Base-by-base conservation (phyloP, 345 rosid species). In the Rhizophora mangle region DNA sequence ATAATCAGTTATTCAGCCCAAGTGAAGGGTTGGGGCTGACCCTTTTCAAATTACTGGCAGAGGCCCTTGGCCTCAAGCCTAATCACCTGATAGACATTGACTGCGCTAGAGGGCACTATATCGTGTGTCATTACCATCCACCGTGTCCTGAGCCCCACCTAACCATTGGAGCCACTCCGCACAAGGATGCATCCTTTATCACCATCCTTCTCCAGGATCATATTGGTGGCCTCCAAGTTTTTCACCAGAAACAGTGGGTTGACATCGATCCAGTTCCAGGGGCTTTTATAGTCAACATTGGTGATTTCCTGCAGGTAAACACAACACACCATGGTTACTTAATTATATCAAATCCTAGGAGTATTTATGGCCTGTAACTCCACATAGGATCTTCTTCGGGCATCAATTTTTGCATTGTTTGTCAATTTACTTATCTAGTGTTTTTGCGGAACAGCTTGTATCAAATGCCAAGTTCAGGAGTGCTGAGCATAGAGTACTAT, bases 121-220 rank as follows among this genome's bases (percentile, higher is more conserved):
- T 80, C 6, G 51, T 20, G 64, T 69, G 74, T 54, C 79, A 79
- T 24, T 75, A 79, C 76, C 65, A 75, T 57, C 82, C 77, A 32
- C 34, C 66, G 7, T 75, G 82, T 24, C 82, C 82, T 9, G 66
- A 78, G 63, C 75, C 75, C 7, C 62, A 70, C 19, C 72, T 22
- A 3, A 68, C 81, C 21, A 26, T 62, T 19, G 81, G 81, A 30
- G 69, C 64, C 20, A 30, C 60, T 39, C 51, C 56, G 10, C 78
- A 74, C 21, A 37, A 26, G 0, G 78, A 78, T 57, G 65, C 69
- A 7, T 63, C 62, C 18, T 65, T 78, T 52, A 7, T 74, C 59
- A 78, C 69, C 1, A 34, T 73, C 65, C 69, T 73, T 39, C 43
- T 73, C 11, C 81, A 70, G 62, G 68, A 68, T 26, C 63, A 58